Conservation (phyloP, 2,329 filamentous ascomycete species). For the Paradendryphiella salina region DNA sequence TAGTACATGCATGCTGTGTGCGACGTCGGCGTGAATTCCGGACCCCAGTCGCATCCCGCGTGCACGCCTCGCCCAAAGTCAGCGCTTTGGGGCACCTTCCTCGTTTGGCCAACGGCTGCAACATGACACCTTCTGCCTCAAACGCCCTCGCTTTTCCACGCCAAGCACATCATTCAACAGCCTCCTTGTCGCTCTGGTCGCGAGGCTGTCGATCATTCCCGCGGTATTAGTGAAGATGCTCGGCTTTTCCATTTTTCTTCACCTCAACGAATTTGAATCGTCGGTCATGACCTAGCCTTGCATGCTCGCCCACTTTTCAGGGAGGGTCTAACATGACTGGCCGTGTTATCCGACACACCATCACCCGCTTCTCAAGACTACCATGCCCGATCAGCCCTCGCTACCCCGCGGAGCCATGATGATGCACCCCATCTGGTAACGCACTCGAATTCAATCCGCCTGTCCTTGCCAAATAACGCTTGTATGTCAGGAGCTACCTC, state of each 20-base stretch:
- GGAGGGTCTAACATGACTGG: conserved; percentile 2
- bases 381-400: neutral
- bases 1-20: conserved; percentile 4
- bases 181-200: neutral
- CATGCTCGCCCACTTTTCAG: conserved; percentile 15
- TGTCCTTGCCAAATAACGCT: conserved; percentile 22
- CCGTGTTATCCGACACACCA: conserved; percentile 8
- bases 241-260: neutral
- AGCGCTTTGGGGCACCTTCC: conserved; percentile 16
- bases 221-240: neutral
- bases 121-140: conserved; percentile 1
- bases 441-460: conserved; percentile 12
- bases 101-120: conserved; percentile 11
- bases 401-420: conserved; percentile 2
- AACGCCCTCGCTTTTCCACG: neutral
- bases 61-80: conserved; percentile 1
- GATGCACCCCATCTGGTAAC: neutral
- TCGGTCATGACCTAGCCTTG: conserved; percentile 16
- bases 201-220: neutral
- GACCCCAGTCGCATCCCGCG: conserved; percentile 14
- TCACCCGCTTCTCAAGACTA: neutral
- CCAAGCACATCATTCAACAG: conserved; percentile 4
- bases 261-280: conserved; percentile 1
- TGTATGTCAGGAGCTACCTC: conserved; percentile 9
- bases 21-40: conserved; percentile 14